These are phyloP conservation scores for Fusarium circinatum DNA, from an alignment of 2,329 filamentous ascomycete species.

Conservation along the genomic window DNA sequence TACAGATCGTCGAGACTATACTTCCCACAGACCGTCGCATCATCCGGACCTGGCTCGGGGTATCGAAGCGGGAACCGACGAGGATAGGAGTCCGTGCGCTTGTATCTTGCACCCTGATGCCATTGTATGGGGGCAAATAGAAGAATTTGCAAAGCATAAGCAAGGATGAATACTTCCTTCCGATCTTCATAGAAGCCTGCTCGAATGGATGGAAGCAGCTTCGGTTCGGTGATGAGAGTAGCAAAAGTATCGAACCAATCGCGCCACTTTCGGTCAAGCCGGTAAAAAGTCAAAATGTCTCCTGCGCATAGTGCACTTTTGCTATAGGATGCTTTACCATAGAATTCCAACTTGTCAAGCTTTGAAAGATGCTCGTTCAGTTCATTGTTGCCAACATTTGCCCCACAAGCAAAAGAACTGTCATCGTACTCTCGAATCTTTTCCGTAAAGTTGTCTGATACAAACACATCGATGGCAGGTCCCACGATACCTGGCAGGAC, in stretches of 20 bases:
- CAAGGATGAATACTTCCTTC: background rate
- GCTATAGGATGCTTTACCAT: too few relatives aligned
- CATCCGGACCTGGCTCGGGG: background rate
- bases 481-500: background rate
- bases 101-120: background rate
- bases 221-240: background rate
- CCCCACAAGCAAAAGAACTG: background rate
- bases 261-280: background rate
- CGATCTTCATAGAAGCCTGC: too few relatives aligned
- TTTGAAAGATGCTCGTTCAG: background rate
- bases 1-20: background rate
- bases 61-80: background rate
- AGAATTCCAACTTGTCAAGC: background rate
- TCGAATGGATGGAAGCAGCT: background rate
- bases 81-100: background rate
- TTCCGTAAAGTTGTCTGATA: accelerated
- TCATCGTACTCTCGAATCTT: background rate
- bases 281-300: background rate
- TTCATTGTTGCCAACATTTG: background rate
- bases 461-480: background rate
- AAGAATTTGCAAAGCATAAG: background rate
- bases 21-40: background rate
- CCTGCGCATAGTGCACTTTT: too few relatives aligned
- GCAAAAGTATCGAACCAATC: background rate
- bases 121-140: background rate